Percentiles rank a stretch among this genome's conserved stretches.
Conservation (phyloP, 2,329 filamentous ascomycete genomes). For the Nemania abortiva region DNA sequence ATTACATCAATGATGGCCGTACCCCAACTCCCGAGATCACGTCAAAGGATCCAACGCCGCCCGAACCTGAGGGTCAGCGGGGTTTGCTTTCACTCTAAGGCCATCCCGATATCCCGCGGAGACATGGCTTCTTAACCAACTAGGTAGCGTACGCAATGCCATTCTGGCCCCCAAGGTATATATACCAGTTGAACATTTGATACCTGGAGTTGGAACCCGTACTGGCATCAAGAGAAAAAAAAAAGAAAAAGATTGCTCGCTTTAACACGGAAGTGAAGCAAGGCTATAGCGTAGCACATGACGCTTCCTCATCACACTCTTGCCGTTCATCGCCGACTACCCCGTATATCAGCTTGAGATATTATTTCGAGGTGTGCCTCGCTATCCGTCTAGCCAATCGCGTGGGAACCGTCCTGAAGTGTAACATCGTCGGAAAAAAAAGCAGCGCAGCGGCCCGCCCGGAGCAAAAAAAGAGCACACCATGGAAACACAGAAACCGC, state of each 20-base stretch:
- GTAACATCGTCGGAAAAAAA: not conserved
- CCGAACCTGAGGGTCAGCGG: slow-evolving; percentile 11
- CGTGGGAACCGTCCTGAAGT: not conserved
- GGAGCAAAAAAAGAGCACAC: slow-evolving; percentile 8
- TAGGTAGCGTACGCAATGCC: not conserved
- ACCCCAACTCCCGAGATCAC: slow-evolving; percentile 9
- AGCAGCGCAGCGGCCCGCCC: not conserved
- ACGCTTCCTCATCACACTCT: not conserved
- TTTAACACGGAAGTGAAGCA: not conserved
- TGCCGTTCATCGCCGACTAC: not conserved
- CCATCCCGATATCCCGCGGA: not conserved
- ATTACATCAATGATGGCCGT: not conserved
- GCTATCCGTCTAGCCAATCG: not conserved
- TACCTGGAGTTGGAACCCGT: no score
- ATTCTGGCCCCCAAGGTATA: not conserved
- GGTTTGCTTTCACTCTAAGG: not conserved
- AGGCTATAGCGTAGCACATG: not conserved
- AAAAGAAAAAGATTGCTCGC: no score
- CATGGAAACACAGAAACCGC: not conserved
- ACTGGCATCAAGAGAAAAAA: no score
- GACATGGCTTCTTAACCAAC: not conserved
- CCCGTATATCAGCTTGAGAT: not conserved
- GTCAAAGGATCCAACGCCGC: not conserved
- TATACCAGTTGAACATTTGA: not conserved
- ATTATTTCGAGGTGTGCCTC: not conserved